A percentile compares a stretch with the other conserved stretches of the same genome.
phyloP scores from a whole-genome alignment of 140 eudicot genomes.

The Stevia rebaudiana region DNA sequence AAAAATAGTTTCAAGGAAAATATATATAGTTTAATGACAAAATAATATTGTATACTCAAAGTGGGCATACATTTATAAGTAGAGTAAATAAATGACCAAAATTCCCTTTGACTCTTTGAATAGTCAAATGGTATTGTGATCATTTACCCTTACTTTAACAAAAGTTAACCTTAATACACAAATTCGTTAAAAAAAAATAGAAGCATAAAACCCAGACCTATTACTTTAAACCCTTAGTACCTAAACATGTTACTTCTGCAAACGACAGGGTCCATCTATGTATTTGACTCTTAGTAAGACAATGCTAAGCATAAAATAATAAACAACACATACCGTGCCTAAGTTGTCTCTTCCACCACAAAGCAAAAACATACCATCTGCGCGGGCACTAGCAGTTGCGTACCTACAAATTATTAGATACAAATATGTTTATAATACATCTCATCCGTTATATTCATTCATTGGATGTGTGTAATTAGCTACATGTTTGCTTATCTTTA shows the following conservation, averaged over 20 bases:
- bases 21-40: slow-evolving; percentile 1
- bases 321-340: slow-evolving; percentile 61
- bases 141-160: no score
- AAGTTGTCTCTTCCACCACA: slow-evolving; percentile 94
- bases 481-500: background rate
- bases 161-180: no score
- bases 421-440: background rate
- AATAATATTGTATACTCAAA: background rate
- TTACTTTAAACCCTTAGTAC: no score
- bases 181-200: no score
- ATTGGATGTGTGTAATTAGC: background rate
- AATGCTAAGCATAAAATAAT: slow-evolving; percentile 9
- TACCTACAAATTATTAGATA: slow-evolving; percentile 48
- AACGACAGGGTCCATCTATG: no score
- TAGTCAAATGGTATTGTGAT: no score
- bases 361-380: slow-evolving; percentile 96
- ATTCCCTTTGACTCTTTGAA: no score
- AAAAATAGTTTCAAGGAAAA: slow-evolving; percentile 8
- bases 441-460: background rate
- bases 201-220: no score
- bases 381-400: slow-evolving; percentile 91
- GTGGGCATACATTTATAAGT: background rate
- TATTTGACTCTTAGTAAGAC: background rate
- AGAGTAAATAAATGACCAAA: no score
- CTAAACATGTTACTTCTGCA: no score